Conservation (phyloP, 208 protist species). For the Crithidia brevicula region DNA sequence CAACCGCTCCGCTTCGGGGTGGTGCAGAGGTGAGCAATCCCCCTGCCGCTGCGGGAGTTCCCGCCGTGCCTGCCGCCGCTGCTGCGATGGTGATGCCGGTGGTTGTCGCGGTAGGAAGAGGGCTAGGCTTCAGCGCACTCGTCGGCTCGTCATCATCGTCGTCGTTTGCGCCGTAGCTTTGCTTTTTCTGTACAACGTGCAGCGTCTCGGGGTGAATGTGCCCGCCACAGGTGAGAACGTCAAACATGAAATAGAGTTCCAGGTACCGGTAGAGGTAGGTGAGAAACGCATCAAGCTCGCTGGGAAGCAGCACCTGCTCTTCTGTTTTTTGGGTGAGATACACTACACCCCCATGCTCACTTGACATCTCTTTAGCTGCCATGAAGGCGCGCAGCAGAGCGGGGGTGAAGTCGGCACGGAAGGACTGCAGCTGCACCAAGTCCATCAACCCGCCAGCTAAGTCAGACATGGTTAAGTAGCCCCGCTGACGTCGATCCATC, state of each 20-base stretch:
- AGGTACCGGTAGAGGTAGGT: slow-evolving; percentile 76
- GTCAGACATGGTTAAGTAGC: slow-evolving; percentile 51
- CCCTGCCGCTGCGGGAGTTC: background rate
- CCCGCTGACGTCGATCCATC: slow-evolving; percentile 43
- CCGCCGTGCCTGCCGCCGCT: background rate
- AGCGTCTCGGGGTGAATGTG: slow-evolving; percentile 35
- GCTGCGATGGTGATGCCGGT: background rate
- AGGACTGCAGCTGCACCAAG: slow-evolving; percentile 48
- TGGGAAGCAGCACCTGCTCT: slow-evolving; percentile 54
- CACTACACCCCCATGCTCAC: slow-evolving; percentile 27
- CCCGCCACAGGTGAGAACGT: slow-evolving; percentile 56
- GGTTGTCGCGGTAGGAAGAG: background rate
- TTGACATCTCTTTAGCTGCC: slow-evolving; percentile 51
- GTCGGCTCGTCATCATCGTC: background rate
- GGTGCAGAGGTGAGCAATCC: background rate
- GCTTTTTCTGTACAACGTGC: slow-evolving; percentile 32
- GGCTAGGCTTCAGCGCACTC: background rate
- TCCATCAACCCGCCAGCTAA: slow-evolving; percentile 45
- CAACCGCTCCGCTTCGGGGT: slow-evolving; percentile 18
- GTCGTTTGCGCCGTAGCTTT: slow-evolving; percentile 18
- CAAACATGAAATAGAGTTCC: slow-evolving; percentile 86
- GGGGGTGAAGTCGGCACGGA: slow-evolving; percentile 52
- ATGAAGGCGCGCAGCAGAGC: slow-evolving; percentile 55
- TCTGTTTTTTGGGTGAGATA: slow-evolving; percentile 48
- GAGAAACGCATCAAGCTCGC: slow-evolving; percentile 62